phyloP scores from a whole-genome alignment of 2,329 filamentous ascomycete species.

The Pezicula carpinea region DNA sequence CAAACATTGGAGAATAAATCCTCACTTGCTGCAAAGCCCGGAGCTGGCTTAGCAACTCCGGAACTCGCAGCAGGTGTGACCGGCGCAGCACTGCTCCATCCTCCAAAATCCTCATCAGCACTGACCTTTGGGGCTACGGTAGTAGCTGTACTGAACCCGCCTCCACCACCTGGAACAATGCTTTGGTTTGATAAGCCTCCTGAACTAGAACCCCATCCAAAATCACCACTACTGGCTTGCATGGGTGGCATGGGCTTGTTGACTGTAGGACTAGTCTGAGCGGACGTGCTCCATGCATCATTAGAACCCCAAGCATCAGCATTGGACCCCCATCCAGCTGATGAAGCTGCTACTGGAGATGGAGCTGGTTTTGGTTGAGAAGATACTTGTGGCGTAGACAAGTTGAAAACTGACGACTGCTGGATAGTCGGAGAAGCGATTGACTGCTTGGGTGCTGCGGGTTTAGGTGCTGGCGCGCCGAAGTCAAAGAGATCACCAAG shows the following conservation, averaged over 20 bases:
- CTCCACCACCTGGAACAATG: conserved; percentile 57
- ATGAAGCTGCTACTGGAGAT: conserved; percentile 32
- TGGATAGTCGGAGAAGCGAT: conserved; percentile 31
- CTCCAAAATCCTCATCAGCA: conserved; percentile 92
- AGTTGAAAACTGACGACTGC: conserved; percentile 72
- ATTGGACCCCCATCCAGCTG: conserved; percentile 32
- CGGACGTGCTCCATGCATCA: conserved; percentile 74
- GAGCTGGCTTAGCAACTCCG: conserved; percentile 47
- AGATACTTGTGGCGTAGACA: conserved; percentile 44
- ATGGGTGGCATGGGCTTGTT: conserved; percentile 33
- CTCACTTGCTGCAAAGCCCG: conserved; percentile 64
- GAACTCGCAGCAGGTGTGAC: conserved; percentile 39
- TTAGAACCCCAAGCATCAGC: conserved; percentile 78
- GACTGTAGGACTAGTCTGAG: conserved; percentile 42
- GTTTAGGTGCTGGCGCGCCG: conserved; percentile 43
- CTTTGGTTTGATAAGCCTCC: conserved; percentile 52
- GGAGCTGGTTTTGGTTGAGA: conserved; percentile 41
- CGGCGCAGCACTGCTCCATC: conserved; percentile 77
- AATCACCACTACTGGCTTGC: conserved; percentile 48
- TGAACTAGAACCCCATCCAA: conserved; percentile 49
- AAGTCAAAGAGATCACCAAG: conserved; percentile 83
- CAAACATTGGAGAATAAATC: conserved; percentile 96
- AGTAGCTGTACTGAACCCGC: conserved; percentile 53
- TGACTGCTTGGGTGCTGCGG: conserved; percentile 34
- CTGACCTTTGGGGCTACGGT: conserved; percentile 60